Base-by-base conservation (phyloP, 257 asterid genomes). In the Solanum peruvianum region DNA sequence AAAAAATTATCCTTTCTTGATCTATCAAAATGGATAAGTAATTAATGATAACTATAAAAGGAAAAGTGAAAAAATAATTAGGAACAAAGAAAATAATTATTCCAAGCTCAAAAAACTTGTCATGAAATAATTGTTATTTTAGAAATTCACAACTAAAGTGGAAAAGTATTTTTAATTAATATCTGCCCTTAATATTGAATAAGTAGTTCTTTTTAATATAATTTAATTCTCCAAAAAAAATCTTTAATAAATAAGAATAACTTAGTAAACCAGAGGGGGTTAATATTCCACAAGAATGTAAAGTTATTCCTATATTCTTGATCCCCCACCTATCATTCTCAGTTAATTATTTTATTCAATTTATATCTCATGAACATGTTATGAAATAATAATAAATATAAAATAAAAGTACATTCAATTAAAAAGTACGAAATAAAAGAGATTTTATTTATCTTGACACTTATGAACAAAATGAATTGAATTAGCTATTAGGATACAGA, bases 11-110 rank as follows among this genome's bases (percentile, higher is more conserved):
- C 35, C 1, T 33, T 4, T 33, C 35, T 33, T 33, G 35, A 33
- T 3, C 4, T 0, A 5, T 33, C 1, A 3, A 33, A 33, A 33
- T 4, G 35, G 0, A 33, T 4, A 33, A 33, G 0, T 33, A 33
- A 33, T 33, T 33, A 33, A 33, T 1, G 0, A 33, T 33, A 33
- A 33, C 35, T 33, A 33, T 33, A 33, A 33, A 33, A 33, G 0
- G 5, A 33, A 33, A 33, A 33, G 5, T 33, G 35, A 33, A 0
- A 0, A 33, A 33, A 0, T 33, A 33, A 33, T 33, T 33, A 33
- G 5, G 5, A 33, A 33, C 5, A 4, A 0, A 33, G 35, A 4
- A 1, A 33, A 9, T 23, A 21, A 23, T 4, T 23, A 23, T 60
- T 60, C 69, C 10, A 20, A 2, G 69, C 4, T 60, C 69, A 60